These are phyloP conservation scores for Phialophora expanda DNA, from an alignment of 2,329 filamentous ascomycete genomes.

Conservation along the genomic window DNA sequence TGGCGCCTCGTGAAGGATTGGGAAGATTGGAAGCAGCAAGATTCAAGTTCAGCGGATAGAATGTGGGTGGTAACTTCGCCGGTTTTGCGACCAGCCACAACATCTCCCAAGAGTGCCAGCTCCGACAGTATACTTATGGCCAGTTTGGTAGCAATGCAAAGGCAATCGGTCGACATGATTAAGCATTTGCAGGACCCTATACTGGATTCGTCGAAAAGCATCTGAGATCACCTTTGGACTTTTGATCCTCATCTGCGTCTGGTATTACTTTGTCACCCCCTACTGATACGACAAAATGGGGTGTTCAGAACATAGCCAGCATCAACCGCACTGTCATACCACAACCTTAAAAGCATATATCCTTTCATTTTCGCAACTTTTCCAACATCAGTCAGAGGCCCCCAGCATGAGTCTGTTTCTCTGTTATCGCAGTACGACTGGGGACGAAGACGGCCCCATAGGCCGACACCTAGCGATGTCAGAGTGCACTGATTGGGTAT, in stretches of 20 bases:
- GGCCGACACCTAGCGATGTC: neutral
- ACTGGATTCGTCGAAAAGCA: neutral
- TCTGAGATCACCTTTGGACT: neutral
- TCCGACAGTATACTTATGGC: neutral
- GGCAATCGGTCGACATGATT: neutral
- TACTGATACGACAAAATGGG: neutral
- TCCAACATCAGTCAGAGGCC: neutral
- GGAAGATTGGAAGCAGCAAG: conserved; percentile 83
- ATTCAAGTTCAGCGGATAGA: conserved; percentile 75
- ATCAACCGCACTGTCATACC: neutral
- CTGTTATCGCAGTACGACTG: neutral
- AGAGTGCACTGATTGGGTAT: neutral
- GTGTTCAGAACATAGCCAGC: neutral
- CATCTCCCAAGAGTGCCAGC: neutral
- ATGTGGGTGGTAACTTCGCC: neutral
- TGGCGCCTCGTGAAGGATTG: conserved; percentile 90
- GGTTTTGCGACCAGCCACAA: neutral
- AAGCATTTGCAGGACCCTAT: neutral
- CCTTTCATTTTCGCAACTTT: neutral
- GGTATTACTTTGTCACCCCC: neutral
- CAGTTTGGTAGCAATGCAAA: neutral
- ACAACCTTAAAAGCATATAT: neutral
- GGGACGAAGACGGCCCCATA: neutral
- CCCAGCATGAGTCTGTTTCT: neutral
- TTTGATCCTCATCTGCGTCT: neutral